Evolutionary conservation across 2,329 filamentous ascomycete species (phyloP).

Genomic region (Botryosphaeria dothidea): DNA sequence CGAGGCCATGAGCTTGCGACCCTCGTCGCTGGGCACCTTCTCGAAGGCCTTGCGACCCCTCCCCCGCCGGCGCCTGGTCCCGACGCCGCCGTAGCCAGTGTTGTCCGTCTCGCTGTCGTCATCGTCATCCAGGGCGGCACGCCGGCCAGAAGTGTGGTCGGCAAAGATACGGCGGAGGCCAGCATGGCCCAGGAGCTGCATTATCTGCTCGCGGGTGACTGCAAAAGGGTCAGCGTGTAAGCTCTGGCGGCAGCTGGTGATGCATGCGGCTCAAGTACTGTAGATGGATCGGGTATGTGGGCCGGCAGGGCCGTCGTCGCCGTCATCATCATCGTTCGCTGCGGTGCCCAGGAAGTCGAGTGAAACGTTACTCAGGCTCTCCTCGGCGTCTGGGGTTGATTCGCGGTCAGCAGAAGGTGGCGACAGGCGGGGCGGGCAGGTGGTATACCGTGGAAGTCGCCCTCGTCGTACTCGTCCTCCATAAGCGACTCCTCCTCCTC

Average conservation of each 20-base stretch:
- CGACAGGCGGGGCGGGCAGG: background rate
- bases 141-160: conserved; percentile 30
- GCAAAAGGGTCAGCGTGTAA: conserved; percentile 20
- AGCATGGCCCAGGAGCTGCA: conserved; percentile 55
- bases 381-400: conserved; percentile 40
- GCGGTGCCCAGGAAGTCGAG: conserved; percentile 36
- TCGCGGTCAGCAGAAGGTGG: conserved; percentile 13
- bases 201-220: conserved; percentile 53
- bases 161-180: conserved; percentile 56
- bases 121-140: conserved; percentile 32
- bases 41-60: conserved; percentile 62
- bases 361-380: conserved; percentile 44
- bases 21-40: conserved; percentile 79
- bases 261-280: conserved; percentile 21
- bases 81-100: conserved; percentile 37
- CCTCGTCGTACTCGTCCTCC: conserved; percentile 40
- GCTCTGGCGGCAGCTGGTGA: conserved; percentile 3
- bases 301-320: conserved; percentile 38
- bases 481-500: conserved; percentile 34
- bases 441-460: conserved; percentile 37
- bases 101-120: conserved; percentile 40
- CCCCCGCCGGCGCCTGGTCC: conserved; percentile 44
- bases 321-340: conserved; percentile 28
- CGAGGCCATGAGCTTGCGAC: conserved; percentile 75
- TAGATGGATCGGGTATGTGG: conserved; percentile 24